Conservation (phyloP, 495 filamentous ascomycete species). For the Lophiotrema nucula region DNA sequence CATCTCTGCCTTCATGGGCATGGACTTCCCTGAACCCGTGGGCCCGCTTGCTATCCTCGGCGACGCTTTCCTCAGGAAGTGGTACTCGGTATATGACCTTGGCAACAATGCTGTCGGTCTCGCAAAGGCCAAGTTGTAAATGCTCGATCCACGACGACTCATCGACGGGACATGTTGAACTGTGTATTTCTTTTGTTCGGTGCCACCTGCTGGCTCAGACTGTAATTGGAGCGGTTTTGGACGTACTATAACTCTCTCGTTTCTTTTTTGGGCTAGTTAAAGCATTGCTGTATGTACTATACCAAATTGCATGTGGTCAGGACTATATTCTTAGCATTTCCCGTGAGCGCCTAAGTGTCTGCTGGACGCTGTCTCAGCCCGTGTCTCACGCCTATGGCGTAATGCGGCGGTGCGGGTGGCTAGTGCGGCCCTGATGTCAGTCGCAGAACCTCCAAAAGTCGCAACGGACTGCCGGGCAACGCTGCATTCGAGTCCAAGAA, state of each 20-base stretch:
- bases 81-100: constrained; percentile 96
- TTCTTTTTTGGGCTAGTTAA: background rate
- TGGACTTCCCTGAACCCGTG: constrained; percentile 90
- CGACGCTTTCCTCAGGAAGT: constrained; percentile 94
- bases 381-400: constrained; percentile 1
- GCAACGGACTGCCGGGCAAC: background rate
- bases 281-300: constrained; percentile 11
- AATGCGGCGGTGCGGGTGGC: constrained; percentile 13
- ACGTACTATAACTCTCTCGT: background rate
- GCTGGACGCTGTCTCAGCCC: background rate
- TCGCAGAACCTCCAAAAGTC: background rate
- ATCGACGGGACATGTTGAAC: background rate
- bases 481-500: background rate
- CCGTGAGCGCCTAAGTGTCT: background rate
- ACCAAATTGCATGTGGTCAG: constrained; percentile 13
- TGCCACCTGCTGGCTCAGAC: constrained; percentile 10
- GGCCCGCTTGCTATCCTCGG: constrained; percentile 95
- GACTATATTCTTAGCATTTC: background rate
- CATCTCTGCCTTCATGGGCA: constrained; percentile 96
- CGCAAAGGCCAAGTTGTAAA: constrained; percentile 66
- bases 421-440: background rate
- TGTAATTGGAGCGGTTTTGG: constrained; percentile 10
- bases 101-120: constrained; percentile 82
- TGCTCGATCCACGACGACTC: background rate
- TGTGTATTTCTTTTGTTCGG: background rate